Evolutionary conservation across 2,329 filamentous ascomycete genomes (phyloP), one percentile per base, ranked within the genome.

Genomic region (Triangularia verruculosa): DNA sequence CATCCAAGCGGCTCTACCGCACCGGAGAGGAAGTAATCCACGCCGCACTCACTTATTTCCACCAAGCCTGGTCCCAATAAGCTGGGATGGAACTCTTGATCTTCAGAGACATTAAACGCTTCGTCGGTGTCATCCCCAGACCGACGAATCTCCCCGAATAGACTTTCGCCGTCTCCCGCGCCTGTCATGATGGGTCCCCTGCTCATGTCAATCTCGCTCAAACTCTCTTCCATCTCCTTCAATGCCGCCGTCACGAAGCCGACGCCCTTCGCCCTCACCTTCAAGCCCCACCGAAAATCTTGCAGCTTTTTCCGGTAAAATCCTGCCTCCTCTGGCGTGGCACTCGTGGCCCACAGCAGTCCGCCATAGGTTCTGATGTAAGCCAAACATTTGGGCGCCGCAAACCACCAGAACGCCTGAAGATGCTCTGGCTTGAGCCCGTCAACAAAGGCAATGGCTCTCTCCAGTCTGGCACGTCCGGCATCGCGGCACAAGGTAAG

Each of bases 381-480:
- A 3, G 78, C 78, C 24, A 79, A 77, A 63, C 78, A 78, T 20
- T 79, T 78, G 0, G 78, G 74, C 0, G 79, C 78, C 1, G 76
- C 76, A 53, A 79, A 79, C 62, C 78, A 78, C 79, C 79, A 80
- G 61, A 80, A 80, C 6, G 77, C 78, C 13, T 78, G 78, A 1
- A 79, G 75, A 47, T 81, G 79, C 59, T 80, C 78, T 3, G 78
- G 78, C n/a, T 77, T 76, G 6, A 80, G 67, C 2, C 74, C 76
- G 15, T 76, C 75, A 1, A 80, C 73, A 39, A 80, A 74, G 34
- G 74, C 72, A 15, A 79, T 78, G 0, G 78, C 78, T 1, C 72
- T 70, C 11, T 78, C 76, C 2, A 80, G 72, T 4, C 78, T 74
- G 7, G 76, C 71, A 7, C 75, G 73, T 22, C 78, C 78, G 3